Percentiles rank a stretch among this genome's conserved stretches.
These are phyloP conservation scores for Rhododendron vialii DNA, from an alignment of 148 eudicot species.

Conservation along the genomic window DNA sequence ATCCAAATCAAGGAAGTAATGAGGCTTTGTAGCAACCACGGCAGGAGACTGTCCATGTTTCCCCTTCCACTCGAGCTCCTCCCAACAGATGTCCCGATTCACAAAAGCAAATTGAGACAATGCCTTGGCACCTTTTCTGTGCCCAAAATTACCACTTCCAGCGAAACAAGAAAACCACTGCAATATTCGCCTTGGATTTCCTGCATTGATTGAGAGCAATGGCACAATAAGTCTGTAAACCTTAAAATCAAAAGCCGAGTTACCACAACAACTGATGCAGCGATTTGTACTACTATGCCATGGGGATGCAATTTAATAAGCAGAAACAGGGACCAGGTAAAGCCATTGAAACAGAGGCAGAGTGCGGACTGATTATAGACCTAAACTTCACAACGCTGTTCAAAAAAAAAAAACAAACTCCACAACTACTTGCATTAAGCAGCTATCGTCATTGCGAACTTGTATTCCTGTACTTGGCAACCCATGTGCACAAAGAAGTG, in stretches of 20 bases:
- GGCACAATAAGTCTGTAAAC: slow-evolving; percentile 13
- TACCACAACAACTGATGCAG: background rate
- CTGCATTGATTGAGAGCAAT: slow-evolving; percentile 40
- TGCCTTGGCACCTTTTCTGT: slow-evolving; percentile 85
- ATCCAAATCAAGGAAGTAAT: slow-evolving; percentile 96
- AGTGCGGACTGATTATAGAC: background rate
- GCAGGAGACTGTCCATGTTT: slow-evolving; percentile 98
- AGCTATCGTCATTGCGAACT: background rate
- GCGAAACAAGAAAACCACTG: slow-evolving; percentile 88
- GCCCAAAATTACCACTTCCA: slow-evolving; percentile 44
- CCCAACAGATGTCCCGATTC: slow-evolving; percentile 95
- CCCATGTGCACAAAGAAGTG: background rate
- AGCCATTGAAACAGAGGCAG: background rate
- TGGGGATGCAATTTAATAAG: background rate
- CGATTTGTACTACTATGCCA: background rate
- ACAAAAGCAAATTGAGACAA: slow-evolving; percentile 85
- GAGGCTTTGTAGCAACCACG: slow-evolving; percentile 97
- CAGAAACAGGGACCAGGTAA: background rate
- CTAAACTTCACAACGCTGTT: background rate
- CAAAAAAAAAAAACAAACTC: background rate
- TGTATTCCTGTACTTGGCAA: background rate
- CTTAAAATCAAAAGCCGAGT: background rate
- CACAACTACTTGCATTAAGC: background rate
- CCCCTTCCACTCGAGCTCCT: slow-evolving; percentile 98
- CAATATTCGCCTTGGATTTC: slow-evolving; percentile 67